A percentile compares a stretch with the other conserved stretches of the same genome.
phyloP scores from a whole-genome alignment of 2,329 filamentous ascomycete genomes.

The Aotearoamyces nothofagi region DNA sequence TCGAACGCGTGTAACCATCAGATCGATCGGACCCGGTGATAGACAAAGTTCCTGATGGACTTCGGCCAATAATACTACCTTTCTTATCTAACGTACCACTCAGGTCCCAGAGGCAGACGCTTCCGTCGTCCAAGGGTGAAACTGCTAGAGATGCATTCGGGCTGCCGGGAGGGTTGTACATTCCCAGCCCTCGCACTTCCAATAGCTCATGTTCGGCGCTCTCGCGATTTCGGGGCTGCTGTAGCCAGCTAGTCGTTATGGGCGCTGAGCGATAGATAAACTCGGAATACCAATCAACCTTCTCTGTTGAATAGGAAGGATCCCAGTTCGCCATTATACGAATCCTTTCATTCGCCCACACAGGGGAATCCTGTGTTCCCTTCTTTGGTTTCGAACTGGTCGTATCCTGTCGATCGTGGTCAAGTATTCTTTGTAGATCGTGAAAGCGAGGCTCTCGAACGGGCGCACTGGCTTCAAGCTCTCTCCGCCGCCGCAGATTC shows the following conservation, averaged over 20 bases:
- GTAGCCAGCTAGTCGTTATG: constrained; percentile 62
- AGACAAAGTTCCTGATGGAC: constrained; percentile 51
- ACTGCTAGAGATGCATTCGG: constrained; percentile 44
- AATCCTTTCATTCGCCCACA: constrained; percentile 23
- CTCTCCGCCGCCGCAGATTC: constrained; percentile 37
- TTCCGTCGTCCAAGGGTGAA: constrained; percentile 72
- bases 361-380: constrained; percentile 8
- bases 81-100: constrained; percentile 35
- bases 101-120: constrained; percentile 76
- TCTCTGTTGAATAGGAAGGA: constrained; percentile 56
- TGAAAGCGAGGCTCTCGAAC: constrained; percentile 24
- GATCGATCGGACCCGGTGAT: constrained; percentile 28
- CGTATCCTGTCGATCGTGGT: constrained; percentile 9
- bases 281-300: constrained; percentile 74
- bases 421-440: constrained; percentile 14
- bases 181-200: constrained; percentile 60
- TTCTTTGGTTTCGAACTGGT: neutral
- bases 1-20: constrained; percentile 32
- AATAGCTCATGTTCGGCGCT: constrained; percentile 29
- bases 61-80: constrained; percentile 51
- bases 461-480: constrained; percentile 22
- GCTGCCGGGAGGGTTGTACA: constrained; percentile 42
- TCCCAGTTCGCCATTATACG: constrained; percentile 71
- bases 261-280: constrained; percentile 71
- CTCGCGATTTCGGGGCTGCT: constrained; percentile 36